These are phyloP conservation scores for Plasmodium yoelii DNA, from an alignment of 169 alveolate genomes.

Conservation along the genomic window DNA sequence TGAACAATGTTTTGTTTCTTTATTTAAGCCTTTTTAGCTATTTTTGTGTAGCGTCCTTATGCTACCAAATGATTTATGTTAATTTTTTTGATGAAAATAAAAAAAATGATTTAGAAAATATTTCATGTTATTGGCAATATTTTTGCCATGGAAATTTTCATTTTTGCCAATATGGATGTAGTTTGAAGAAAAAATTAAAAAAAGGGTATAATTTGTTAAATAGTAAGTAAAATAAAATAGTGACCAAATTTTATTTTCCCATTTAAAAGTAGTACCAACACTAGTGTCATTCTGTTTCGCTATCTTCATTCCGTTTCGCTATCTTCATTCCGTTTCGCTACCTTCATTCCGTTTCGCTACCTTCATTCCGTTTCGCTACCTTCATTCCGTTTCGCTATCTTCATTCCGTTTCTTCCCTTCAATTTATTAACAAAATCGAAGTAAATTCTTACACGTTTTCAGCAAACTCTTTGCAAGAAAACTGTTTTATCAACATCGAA, in stretches of 20 bases:
- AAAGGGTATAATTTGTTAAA: conserved; percentile 56
- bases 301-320: too few species aligned
- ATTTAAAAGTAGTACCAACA: background rate
- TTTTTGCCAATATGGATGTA: conserved; percentile 53
- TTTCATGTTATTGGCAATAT: conserved; percentile 61
- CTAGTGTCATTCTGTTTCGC: too few species aligned
- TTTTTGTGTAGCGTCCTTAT: conserved; percentile 22
- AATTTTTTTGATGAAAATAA: conserved; percentile 6
- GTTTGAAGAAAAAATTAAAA: conserved; percentile 35
- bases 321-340: too few species aligned
- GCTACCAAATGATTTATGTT: conserved; percentile 63
- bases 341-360: too few species aligned
- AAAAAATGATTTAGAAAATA: conserved; percentile 10
- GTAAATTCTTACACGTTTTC: background rate
- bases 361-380: too few species aligned
- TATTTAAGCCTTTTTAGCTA: conserved; percentile 3
- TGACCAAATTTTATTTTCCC: background rate
- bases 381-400: too few species aligned
- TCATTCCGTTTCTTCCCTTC: too few species aligned
- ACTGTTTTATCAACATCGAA: conserved; percentile 39
- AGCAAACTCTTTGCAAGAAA: conserved; percentile 28
- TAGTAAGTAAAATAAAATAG: conserved; percentile 15
- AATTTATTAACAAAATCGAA: background rate
- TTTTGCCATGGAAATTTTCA: conserved; percentile 37
- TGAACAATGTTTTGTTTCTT: conserved; percentile 46